phyloP scores from a whole-genome alignment of 148 eudicot species.

The Persicaria tinctoria region DNA sequence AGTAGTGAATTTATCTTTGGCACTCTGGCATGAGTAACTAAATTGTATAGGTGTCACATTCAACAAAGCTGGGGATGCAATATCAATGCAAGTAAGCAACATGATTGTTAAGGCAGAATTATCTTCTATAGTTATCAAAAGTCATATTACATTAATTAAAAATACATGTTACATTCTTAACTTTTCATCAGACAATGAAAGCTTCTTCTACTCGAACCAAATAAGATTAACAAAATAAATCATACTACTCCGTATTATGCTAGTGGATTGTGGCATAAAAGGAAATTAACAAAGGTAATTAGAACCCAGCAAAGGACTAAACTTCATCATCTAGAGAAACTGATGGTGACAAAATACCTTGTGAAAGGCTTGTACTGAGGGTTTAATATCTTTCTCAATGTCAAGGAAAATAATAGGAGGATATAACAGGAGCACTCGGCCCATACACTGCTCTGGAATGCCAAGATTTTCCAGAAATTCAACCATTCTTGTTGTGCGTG shows the following conservation, averaged over 20 bases:
- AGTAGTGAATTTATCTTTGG: not conserved
- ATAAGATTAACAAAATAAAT: not conserved
- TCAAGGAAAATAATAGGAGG: constrained; percentile 64
- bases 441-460: constrained; percentile 38
- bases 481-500: constrained; percentile 35
- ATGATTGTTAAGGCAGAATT: not conserved
- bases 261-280: not conserved
- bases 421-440: constrained; percentile 53
- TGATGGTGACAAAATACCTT: constrained; percentile 41
- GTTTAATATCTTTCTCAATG: constrained; percentile 39
- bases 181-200: not conserved
- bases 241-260: not conserved
- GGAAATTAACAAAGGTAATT: not conserved
- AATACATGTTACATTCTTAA: not conserved
- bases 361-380: constrained; percentile 35
- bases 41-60: not conserved
- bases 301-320: not conserved
- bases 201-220: not conserved
- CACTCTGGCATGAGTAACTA: not conserved
- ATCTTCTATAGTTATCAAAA: not conserved
- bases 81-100: not conserved
- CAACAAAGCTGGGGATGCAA: not conserved
- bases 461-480: constrained; percentile 53
- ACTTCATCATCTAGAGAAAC: not conserved
- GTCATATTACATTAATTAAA: too few species aligned